Evolutionary conservation across 306 rosid species (phyloP).

Genomic region (Medicago arabica): DNA sequence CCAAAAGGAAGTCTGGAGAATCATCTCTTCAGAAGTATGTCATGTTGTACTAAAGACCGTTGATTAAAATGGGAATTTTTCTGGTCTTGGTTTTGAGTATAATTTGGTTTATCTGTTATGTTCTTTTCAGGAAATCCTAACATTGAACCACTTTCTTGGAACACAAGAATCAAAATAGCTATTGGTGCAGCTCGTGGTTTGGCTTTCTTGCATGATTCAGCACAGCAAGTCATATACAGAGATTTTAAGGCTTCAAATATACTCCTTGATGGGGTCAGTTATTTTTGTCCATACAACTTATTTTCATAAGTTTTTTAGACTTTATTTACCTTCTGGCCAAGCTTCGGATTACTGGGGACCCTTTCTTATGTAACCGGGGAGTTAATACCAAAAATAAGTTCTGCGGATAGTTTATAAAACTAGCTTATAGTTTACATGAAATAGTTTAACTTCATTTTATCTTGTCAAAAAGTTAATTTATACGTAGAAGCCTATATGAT

Average conservation of each 20-base stretch:
- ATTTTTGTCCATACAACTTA: not conserved
- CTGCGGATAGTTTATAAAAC: no score
- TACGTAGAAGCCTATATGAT: not conserved
- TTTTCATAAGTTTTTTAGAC: no score
- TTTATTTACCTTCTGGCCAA: no score
- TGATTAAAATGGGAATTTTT: constrained; percentile 2
- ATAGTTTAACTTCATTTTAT: not conserved
- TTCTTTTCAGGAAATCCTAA: constrained; percentile 63
- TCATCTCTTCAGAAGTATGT: constrained; percentile 88
- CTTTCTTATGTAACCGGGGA: no score
- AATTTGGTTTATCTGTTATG: constrained; percentile 11
- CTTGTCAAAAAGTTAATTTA: no score
- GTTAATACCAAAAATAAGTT: no score
- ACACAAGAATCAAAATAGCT: constrained; percentile 69
- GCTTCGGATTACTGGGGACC: no score
- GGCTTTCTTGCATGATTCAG: constrained; percentile 82
- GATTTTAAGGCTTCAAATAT: constrained; percentile 95
- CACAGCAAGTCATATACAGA: constrained; percentile 74
- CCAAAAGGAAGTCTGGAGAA: constrained; percentile 86
- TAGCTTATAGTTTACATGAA: no score
- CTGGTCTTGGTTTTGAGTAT: constrained; percentile 20
- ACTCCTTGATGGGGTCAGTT: constrained; percentile 79
- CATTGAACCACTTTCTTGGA: constrained; percentile 79
- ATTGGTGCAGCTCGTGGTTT: constrained; percentile 89
- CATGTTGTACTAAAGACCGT: not conserved